Evolutionary conservation across 352 stramenopile genomes (phyloP).

Genomic region (Phytophthora sansomeana): DNA sequence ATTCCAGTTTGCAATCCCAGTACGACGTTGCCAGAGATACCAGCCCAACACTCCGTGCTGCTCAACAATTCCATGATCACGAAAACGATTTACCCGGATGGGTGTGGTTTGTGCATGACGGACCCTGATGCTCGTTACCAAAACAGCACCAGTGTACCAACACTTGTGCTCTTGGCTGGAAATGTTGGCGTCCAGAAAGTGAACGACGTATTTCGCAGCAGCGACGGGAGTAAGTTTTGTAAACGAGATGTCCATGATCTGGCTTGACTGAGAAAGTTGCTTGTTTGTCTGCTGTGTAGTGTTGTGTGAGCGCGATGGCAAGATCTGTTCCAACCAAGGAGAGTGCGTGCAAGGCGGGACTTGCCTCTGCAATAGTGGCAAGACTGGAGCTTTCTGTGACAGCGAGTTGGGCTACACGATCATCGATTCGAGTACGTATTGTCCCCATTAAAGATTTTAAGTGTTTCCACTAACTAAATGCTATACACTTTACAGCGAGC

Average conservation of each 20-base stretch:
- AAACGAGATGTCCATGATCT: neutral
- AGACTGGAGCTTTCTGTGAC: slow-evolving; percentile 68
- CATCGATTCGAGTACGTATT: slow-evolving; percentile 48
- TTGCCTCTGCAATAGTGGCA: slow-evolving; percentile 70
- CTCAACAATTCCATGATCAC: slow-evolving; percentile 55
- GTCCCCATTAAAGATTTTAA: neutral
- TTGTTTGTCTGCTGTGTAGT: slow-evolving; percentile 44
- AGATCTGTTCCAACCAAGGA: slow-evolving; percentile 71
- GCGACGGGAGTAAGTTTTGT: slow-evolving; percentile 60
- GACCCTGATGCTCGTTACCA: slow-evolving; percentile 53
- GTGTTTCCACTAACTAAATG: slow-evolving; percentile 10
- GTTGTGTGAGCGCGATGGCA: slow-evolving; percentile 75
- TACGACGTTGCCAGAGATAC: slow-evolving; percentile 42
- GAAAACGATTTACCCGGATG: slow-evolving; percentile 74
- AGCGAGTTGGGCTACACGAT: slow-evolving; percentile 55
- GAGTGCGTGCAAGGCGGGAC: slow-evolving; percentile 72
- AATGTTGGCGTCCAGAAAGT: slow-evolving; percentile 79
- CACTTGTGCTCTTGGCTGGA: slow-evolving; percentile 70
- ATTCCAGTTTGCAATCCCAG: slow-evolving; percentile 66
- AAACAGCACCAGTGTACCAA: slow-evolving; percentile 62
- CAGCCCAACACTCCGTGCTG: slow-evolving; percentile 49
- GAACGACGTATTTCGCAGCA: slow-evolving; percentile 76
- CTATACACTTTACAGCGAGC: slow-evolving; percentile 46
- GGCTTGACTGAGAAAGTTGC: slow-evolving; percentile 3
- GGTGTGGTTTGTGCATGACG: slow-evolving; percentile 67